A percentile compares a stretch with the other conserved stretches of the same genome.
Evolutionary conservation across 768 basidiomycete genomes (phyloP).

Genomic region (Leccinum olivaceopallidum): DNA sequence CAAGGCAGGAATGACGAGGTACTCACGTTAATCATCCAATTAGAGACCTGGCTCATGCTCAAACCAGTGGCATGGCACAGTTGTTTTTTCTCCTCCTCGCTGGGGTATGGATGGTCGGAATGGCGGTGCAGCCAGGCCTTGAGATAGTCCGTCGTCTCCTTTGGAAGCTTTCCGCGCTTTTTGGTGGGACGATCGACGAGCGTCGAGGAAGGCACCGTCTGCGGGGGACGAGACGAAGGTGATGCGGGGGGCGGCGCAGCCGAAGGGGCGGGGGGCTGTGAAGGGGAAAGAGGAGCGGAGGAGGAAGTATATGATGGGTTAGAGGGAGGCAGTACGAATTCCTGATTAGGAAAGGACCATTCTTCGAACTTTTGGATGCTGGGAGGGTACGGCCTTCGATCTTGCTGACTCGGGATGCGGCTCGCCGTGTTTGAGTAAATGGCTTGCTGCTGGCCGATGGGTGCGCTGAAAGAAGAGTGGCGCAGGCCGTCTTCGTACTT

Average conservation of each 20-base stretch:
- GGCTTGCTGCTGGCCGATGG: conserved; percentile 52
- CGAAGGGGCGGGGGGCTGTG: conserved; percentile 28
- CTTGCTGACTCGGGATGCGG: conserved; percentile 71
- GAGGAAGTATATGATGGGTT: conserved; percentile 16
- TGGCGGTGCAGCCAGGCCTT: conserved; percentile 89
- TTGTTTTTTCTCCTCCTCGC: conserved; percentile 82
- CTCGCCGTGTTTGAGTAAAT: conserved; percentile 61
- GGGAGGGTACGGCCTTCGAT: conserved; percentile 52
- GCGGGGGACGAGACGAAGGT: conserved; percentile 49
- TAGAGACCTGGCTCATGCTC: conserved; percentile 88
- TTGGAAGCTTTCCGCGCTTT: conserved; percentile 85
- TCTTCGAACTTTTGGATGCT: conserved; percentile 61
- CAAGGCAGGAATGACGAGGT: conserved; percentile 21
- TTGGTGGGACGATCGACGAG: conserved; percentile 77
- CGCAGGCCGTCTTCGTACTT: conserved; percentile 75
- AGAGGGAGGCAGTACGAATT: conserved; percentile 47
- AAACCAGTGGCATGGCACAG: conserved; percentile 83
- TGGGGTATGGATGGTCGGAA: conserved; percentile 87
- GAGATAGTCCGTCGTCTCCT: conserved; percentile 87
- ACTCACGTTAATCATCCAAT: conserved; percentile 90
- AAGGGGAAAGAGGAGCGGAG: conserved; percentile 43
- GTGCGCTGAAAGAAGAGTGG: conserved; percentile 64
- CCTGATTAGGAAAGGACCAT: conserved; percentile 66
- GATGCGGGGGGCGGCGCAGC: conserved; percentile 46
- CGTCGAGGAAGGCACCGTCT: conserved; percentile 50